Evolutionary conservation across 2,329 filamentous ascomycete species (phyloP).

Genomic region (Macrophomina tecta): DNA sequence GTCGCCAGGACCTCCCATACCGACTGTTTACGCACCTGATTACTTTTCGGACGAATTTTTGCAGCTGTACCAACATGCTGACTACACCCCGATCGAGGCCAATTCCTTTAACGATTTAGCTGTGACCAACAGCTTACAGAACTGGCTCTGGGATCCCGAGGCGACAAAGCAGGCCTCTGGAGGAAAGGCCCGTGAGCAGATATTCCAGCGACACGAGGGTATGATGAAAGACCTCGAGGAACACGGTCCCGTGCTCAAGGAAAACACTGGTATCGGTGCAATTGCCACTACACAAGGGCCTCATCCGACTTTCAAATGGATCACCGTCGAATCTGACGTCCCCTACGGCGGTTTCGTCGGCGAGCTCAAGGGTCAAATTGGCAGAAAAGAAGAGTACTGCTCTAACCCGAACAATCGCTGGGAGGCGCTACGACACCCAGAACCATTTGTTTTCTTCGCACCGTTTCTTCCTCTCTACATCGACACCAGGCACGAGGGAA

Average conservation of each 20-base stretch:
- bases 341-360: constrained; percentile 63
- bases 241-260: constrained; percentile 58
- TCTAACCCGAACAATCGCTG: constrained; percentile 54
- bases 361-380: constrained; percentile 70
- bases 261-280: constrained; percentile 59
- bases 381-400: constrained; percentile 55
- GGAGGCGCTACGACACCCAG: constrained; percentile 55
- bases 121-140: constrained; percentile 75
- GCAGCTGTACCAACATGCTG: constrained; percentile 71
- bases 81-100: constrained; percentile 63
- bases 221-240: constrained; percentile 60
- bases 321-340: constrained; percentile 62
- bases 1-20: constrained; percentile 67
- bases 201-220: constrained; percentile 69
- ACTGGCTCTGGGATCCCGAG: constrained; percentile 78
- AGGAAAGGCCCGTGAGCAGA: constrained; percentile 66
- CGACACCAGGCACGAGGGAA: constrained; percentile 87
- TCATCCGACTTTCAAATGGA: constrained; percentile 72
- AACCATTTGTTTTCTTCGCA: constrained; percentile 70
- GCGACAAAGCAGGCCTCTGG: constrained; percentile 72
- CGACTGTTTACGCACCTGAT: constrained; percentile 68
- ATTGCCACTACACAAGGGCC: constrained; percentile 59
- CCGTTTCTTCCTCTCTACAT: constrained; percentile 89
- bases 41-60: constrained; percentile 78
- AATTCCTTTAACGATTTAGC: constrained; percentile 80